Evolutionary conservation across 2,329 filamentous ascomycete species (phyloP).

Genomic region (Hypoxylon sp.): DNA sequence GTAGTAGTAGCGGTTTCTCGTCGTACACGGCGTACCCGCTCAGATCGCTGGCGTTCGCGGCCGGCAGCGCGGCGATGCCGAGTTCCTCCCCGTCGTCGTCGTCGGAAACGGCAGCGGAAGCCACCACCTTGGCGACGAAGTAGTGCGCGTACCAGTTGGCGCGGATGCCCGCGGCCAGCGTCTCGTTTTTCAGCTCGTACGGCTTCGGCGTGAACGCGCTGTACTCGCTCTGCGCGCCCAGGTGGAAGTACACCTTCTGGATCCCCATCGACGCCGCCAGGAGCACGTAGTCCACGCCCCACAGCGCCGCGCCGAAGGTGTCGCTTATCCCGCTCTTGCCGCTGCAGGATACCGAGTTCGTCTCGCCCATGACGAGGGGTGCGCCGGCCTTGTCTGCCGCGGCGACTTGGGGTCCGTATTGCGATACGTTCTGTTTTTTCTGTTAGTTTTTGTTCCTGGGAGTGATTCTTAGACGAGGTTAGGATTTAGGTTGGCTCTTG

Average conservation of each 20-base stretch:
- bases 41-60: conserved; percentile 47
- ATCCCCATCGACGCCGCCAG: conserved; percentile 48
- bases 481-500: too few relatives aligned
- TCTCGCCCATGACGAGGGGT: conserved; percentile 56
- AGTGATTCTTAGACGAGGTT: too few relatives aligned
- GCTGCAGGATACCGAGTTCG: conserved; percentile 53
- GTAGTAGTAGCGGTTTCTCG: conserved; percentile 1
- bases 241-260: conserved; percentile 55
- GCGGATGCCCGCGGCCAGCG: conserved; percentile 43
- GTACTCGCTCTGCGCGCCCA: conserved; percentile 49
- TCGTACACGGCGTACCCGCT: conserved; percentile 48
- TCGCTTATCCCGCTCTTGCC: conserved; percentile 54
- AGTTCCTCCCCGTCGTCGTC: conserved; percentile 16
- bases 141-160: conserved; percentile 49
- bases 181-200: conserved; percentile 46
- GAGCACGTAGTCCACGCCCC: conserved; percentile 57
- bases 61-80: conserved; percentile 45
- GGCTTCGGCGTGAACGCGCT: conserved; percentile 44
- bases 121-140: conserved; percentile 44
- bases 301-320: conserved; percentile 59
- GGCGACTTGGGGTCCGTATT: conserved; percentile 45
- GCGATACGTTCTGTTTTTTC: conserved; percentile 47
- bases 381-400: conserved; percentile 49
- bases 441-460: too few relatives aligned
- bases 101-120: background rate